These are phyloP conservation scores for Trichosporon sp. DNA, from an alignment of 1,284 basidiomycete genomes.

Conservation along the genomic window DNA sequence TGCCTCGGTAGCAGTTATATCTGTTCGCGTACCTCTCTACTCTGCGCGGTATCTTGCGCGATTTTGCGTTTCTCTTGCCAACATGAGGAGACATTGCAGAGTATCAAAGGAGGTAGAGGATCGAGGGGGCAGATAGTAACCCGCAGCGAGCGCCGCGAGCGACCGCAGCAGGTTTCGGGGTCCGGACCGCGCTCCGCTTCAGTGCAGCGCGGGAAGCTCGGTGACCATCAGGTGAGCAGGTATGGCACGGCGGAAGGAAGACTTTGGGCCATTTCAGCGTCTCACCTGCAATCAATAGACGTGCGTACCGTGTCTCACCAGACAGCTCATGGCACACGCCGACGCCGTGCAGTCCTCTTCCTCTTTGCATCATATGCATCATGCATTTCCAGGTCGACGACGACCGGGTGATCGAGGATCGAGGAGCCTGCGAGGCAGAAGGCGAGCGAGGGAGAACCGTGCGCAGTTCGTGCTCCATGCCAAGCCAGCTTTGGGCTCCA, in stretches of 20 bases:
- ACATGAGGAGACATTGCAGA: background rate
- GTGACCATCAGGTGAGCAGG: background rate
- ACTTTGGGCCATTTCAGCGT: slow-evolving; percentile 5
- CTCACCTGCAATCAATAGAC: slow-evolving; percentile 1
- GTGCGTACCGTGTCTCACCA: slow-evolving; percentile 7
- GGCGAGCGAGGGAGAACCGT: no score
- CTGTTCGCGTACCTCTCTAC: background rate
- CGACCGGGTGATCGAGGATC: background rate
- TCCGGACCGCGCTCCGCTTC: background rate
- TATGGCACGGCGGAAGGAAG: background rate
- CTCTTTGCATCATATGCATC: no score
- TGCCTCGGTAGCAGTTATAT: background rate
- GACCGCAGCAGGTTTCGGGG: background rate
- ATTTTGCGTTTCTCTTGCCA: background rate
- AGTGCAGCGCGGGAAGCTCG: background rate
- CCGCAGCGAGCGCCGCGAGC: no score
- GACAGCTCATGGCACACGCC: background rate
- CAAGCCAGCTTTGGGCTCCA: background rate
- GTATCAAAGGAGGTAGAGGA: background rate
- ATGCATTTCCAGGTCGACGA: background rate
- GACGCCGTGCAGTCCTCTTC: background rate
- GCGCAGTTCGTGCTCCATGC: no score
- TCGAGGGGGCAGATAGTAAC: background rate
- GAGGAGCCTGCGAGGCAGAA: no score
- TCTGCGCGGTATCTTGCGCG: background rate